Percentiles rank a stretch among this genome's conserved stretches.
phyloP scores from a whole-genome alignment of 2,329 filamentous ascomycete genomes.

The Rasamsonia emersonii region DNA sequence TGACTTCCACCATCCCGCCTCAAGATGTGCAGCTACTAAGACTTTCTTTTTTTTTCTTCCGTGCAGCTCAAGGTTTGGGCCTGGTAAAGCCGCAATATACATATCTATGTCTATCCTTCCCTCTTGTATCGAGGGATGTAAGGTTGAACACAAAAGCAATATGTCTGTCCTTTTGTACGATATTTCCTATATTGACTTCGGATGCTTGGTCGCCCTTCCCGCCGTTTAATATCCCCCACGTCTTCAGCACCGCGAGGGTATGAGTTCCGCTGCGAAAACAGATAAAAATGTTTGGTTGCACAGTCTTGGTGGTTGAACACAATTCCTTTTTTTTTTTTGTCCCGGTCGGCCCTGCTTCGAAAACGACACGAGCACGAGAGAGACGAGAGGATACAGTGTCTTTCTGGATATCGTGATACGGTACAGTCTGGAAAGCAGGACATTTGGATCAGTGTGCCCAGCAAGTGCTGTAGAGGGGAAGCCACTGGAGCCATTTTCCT shows the following conservation, averaged over 20 bases:
- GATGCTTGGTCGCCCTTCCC: constrained; percentile 14
- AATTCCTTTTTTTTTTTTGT: no score
- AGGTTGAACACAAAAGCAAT: constrained; percentile 11
- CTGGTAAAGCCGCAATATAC: constrained; percentile 48
- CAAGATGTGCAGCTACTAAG: not conserved
- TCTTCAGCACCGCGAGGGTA: constrained; percentile 15
- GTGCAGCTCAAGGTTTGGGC: constrained; percentile 78
- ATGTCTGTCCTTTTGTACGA: constrained; percentile 33
- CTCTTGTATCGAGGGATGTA: constrained; percentile 23
- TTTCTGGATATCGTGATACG: no score
- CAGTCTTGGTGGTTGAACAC: constrained; percentile 4
- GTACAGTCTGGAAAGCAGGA: no score
- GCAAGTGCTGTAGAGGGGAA: no score
- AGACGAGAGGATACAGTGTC: no score
- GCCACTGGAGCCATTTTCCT: no score
- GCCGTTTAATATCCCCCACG: constrained; percentile 20
- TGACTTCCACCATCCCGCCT: not conserved
- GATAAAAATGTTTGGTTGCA: constrained; percentile 6
- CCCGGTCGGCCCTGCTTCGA: no score
- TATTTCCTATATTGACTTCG: constrained; percentile 34
- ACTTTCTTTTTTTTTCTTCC: constrained; percentile 2
- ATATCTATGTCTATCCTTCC: constrained; percentile 26
- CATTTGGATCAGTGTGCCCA: no score
- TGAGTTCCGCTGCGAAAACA: constrained; percentile 4
- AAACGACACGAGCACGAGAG: no score